Conservation (phyloP, 2,329 filamentous ascomycete genomes). For the Colletotrichum tamarilloi region DNA sequence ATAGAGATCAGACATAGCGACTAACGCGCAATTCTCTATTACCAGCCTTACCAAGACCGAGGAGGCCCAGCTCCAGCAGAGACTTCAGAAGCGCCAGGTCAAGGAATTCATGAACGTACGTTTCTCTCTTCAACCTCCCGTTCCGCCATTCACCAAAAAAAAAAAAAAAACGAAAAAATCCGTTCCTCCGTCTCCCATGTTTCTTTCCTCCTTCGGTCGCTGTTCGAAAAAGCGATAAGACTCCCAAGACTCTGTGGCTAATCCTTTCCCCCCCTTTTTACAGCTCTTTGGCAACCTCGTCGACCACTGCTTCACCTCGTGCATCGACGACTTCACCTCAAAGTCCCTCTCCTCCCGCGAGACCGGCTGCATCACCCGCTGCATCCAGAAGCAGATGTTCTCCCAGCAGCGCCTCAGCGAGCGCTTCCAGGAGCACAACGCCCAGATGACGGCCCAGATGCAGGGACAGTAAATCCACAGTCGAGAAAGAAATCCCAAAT, state of each 20-base stretch:
- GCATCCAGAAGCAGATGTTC: slow-evolving; percentile 96
- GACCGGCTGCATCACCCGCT: slow-evolving; percentile 91
- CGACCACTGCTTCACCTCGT: slow-evolving; percentile 94
- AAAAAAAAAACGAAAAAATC: too few relatives aligned
- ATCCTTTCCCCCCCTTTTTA: background rate
- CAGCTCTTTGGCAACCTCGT: slow-evolving; percentile 76
- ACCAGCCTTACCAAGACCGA: slow-evolving; percentile 77
- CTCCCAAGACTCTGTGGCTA: background rate
- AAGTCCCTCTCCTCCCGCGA: slow-evolving; percentile 91
- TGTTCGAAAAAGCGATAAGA: background rate
- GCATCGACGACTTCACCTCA: slow-evolving; percentile 98
- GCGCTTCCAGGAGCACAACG: slow-evolving; percentile 82
- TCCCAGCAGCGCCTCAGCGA: slow-evolving; percentile 89
- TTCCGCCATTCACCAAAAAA: slow-evolving; percentile 40
- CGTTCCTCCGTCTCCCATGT: background rate
- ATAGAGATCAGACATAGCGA: slow-evolving; percentile 25
- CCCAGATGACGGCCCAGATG: slow-evolving; percentile 67
- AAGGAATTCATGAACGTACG: slow-evolving; percentile 98
- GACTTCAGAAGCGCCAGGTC: slow-evolving; percentile 98
- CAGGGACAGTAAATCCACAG: slow-evolving; percentile 52
- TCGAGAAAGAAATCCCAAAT: background rate
- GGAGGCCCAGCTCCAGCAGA: slow-evolving; percentile 91
- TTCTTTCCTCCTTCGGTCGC: background rate
- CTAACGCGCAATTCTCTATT: slow-evolving; percentile 25
- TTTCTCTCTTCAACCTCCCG: background rate